phyloP scores from a whole-genome alignment of 164 flowering plant species.

The Hamamelis virginiana region DNA sequence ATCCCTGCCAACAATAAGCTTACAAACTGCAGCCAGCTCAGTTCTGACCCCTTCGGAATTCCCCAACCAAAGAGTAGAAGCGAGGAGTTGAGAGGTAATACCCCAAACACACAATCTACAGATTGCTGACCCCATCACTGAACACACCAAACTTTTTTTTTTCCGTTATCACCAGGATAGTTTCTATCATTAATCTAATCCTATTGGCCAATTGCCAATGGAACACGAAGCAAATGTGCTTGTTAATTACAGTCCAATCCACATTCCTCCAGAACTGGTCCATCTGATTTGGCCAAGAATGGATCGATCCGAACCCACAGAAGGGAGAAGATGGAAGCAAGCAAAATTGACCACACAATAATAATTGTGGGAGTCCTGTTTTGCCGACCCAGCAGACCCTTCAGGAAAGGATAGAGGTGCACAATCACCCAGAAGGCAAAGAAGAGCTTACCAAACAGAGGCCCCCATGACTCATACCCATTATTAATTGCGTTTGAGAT shows the following conservation, averaged over 20 bases:
- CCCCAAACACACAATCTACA: neutral
- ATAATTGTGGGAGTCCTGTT: conserved; percentile 59
- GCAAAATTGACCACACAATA: conserved; percentile 60
- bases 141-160: neutral
- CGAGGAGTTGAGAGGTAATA: neutral
- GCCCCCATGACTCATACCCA: conserved; percentile 69
- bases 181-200: neutral
- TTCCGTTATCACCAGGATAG: neutral
- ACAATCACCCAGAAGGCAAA: conserved; percentile 65
- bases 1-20: too few relatives aligned
- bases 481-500: conserved; percentile 58
- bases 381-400: conserved; percentile 57
- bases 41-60: neutral
- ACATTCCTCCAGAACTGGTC: conserved; percentile 49
- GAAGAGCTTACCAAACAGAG: conserved; percentile 58
- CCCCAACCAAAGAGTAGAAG: neutral
- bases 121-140: neutral
- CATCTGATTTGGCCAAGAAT: conserved; percentile 45
- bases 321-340: conserved; percentile 65
- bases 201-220: too few relatives aligned
- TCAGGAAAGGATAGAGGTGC: conserved; percentile 64
- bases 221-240: neutral
- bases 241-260: conserved; percentile 52
- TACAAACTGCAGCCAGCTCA: neutral
- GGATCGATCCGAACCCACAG: conserved; percentile 66